A percentile compares a stretch with the other conserved stretches of the same genome.
phyloP scores from a whole-genome alignment of 148 eudicot genomes.

The Rhododendron simsii region DNA sequence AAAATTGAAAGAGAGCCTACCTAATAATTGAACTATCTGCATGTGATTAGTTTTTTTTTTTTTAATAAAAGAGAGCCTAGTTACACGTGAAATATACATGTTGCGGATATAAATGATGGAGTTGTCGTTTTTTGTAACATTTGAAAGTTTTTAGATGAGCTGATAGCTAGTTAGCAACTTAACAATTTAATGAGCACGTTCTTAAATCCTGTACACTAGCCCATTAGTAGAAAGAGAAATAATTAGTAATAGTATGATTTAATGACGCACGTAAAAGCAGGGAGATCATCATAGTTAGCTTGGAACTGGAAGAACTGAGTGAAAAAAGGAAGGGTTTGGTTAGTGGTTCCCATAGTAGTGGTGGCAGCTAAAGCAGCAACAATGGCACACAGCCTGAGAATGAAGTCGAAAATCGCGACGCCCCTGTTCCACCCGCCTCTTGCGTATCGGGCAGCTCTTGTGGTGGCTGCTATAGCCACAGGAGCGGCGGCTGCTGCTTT shows the following conservation, averaged over 20 bases:
- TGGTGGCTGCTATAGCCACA: background rate
- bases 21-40: too few relatives aligned
- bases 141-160: too few relatives aligned
- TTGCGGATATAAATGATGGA: too few relatives aligned
- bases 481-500: background rate
- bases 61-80: too few relatives aligned
- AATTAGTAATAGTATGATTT: background rate
- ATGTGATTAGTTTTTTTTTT: too few relatives aligned
- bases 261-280: slow-evolving; percentile 53
- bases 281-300: slow-evolving; percentile 68
- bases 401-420: slow-evolving; percentile 23
- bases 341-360: slow-evolving; percentile 1
- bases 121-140: too few relatives aligned
- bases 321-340: slow-evolving; percentile 54
- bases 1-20: too few relatives aligned
- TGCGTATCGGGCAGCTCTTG: background rate
- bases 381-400: slow-evolving; percentile 30
- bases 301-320: slow-evolving; percentile 78
- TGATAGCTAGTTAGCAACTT: too few relatives aligned
- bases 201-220: background rate
- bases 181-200: background rate
- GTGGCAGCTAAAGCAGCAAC: slow-evolving; percentile 59
- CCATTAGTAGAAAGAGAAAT: background rate
- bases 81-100: too few relatives aligned
- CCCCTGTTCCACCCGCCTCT: slow-evolving; percentile 1